These are phyloP conservation scores for Lipomyces oligophaga DNA, from an alignment of 805 yeast genomes.

Conservation along the genomic window DNA sequence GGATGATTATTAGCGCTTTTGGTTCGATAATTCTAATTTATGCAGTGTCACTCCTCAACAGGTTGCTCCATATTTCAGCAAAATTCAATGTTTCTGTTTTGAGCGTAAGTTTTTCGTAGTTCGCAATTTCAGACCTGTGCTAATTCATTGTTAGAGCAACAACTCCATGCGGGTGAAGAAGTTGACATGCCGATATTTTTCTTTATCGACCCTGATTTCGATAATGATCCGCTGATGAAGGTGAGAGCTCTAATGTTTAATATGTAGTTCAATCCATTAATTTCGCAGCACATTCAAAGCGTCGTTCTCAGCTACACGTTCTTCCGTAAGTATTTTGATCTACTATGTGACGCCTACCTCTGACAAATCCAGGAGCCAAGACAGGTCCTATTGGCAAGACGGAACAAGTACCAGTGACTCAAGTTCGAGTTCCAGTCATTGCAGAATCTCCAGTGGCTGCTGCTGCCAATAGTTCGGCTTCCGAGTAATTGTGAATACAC, in stretches of 20 bases:
- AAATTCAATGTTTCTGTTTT: constrained; percentile 96
- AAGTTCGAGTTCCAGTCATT: too few relatives aligned
- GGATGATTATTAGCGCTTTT: not conserved
- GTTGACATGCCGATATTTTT: constrained; percentile 98
- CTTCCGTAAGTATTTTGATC: constrained; percentile 50
- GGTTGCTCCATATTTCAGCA: constrained; percentile 93
- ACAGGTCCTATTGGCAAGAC: too few relatives aligned
- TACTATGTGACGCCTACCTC: too few relatives aligned
- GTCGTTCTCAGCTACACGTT: constrained; percentile 89
- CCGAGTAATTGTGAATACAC: too few relatives aligned
- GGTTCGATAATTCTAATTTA: not conserved
- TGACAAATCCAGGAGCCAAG: too few relatives aligned
- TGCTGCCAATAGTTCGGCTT: too few relatives aligned
- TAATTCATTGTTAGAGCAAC: constrained; percentile 55
- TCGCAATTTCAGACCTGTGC: not conserved
- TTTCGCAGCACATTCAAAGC: constrained; percentile 85
- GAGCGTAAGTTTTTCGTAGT: constrained; percentile 43
- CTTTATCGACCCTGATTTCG: constrained; percentile 94
- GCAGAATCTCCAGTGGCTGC: too few relatives aligned
- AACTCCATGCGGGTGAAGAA: constrained; percentile 90
- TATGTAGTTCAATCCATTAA: constrained; percentile 86
- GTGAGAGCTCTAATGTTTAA: too few relatives aligned
- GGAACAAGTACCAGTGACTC: too few relatives aligned
- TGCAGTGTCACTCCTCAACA: constrained; percentile 87
- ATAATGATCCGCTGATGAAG: constrained; percentile 87